Evolutionary conservation across 1,284 basidiomycete genomes (phyloP).

Genomic region (Erythrobasidium hasegawianum): DNA sequence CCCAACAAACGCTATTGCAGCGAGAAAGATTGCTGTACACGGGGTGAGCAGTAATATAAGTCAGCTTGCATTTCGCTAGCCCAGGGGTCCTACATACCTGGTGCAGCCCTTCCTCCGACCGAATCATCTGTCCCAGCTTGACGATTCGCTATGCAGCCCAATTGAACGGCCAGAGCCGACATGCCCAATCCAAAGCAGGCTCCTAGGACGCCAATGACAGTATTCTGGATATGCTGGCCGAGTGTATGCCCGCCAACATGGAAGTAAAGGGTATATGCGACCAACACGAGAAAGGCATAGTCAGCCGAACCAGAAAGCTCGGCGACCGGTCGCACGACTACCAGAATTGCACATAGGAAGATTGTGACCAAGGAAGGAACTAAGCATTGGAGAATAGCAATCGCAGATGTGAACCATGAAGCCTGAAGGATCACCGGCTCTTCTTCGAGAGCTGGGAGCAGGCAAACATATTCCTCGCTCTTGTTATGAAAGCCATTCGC

Average conservation of each 20-base stretch:
- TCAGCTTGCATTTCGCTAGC: no score
- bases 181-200: constrained; percentile 16
- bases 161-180: constrained; percentile 19
- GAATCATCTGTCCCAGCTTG: not conserved
- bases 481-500: no score
- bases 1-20: constrained; percentile 17
- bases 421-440: not conserved
- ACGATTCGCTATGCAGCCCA: constrained; percentile 21
- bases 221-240: constrained; percentile 29
- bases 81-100: not conserved
- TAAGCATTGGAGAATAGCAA: not conserved
- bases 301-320: constrained; percentile 22
- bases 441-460: no score
- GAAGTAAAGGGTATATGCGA: constrained; percentile 30
- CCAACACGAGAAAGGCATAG: constrained; percentile 26
- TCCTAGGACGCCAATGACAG: constrained; percentile 11
- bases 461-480: no score
- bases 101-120: constrained; percentile 7
- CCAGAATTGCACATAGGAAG: constrained; percentile 14
- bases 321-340: constrained; percentile 24
- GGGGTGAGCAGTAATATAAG: no score
- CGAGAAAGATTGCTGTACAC: constrained; percentile 3
- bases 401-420: not conserved
- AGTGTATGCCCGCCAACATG: constrained; percentile 21
- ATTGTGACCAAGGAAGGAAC: constrained; percentile 18